Evolutionary conservation across 2,329 filamentous ascomycete genomes (phyloP), one percentile per base, ranked within the genome.

Genomic region (Didymella segeticola): DNA sequence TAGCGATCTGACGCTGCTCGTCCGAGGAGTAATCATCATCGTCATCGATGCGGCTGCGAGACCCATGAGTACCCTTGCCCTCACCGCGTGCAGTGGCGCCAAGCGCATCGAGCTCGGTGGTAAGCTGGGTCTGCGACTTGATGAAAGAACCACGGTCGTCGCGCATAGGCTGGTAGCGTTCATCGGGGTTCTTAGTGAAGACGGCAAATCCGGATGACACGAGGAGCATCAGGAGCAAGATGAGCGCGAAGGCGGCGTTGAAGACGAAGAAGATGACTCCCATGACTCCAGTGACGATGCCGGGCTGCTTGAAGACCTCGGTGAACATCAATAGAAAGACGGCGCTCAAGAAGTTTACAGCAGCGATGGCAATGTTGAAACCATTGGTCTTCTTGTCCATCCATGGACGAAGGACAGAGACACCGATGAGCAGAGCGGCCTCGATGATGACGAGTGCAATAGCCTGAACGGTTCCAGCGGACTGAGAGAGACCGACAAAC

Each of bases 351-450:
- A 97, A 96, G 81, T 96, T 97, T 76, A 96, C 82, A 38, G 86
- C 89, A 58, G 87, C 89, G 67, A 97, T 97, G 56, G 91, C 85
- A 69, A 98, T 96, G 79, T 97, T 97, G 83, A 96, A 96, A 41
- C 88, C 88, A 76, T 97, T 98, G 57, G 91, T 96, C 79, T 93
- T 93, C 86, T 96, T 96, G 82, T 97, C 93, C 93, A 98, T 98
- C 89, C 91, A 98, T 15, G 93, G 93, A 56, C 91, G 88, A 63
- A 97, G 79, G 47, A 96, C 88, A 56, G 87, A 89, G 50, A 91
- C 87, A 19, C 79, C 86, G 65, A 96, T 89, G 51, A 98, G 82
- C 64, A 89, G 88, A 46, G 77, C 85, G 2, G 88, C 88, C 76
- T 98, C 93, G 51, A 97, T 86, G 55, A 97, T 80, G 33, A 98